phyloP scores from a whole-genome alignment of 2,329 filamentous ascomycete species.

The Myriosclerotinia duriaeana region DNA sequence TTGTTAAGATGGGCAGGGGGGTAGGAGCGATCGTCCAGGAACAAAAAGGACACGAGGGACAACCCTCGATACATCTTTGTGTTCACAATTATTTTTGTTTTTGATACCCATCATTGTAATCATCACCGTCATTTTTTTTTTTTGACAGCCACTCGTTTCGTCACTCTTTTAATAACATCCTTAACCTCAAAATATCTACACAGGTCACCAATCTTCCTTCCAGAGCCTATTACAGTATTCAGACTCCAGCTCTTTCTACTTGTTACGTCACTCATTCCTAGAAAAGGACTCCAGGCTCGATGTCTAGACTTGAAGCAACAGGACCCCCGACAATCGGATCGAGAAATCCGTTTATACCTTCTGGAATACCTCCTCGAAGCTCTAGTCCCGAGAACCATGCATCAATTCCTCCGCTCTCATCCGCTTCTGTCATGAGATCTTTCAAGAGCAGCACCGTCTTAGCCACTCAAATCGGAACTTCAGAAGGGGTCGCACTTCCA shows the following conservation, averaged over 20 bases:
- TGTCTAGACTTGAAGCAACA: background rate
- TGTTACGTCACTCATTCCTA: background rate
- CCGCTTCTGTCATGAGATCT: background rate
- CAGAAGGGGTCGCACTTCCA: conserved; percentile 8
- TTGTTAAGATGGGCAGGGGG: background rate
- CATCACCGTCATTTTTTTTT: background rate
- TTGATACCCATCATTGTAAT: background rate
- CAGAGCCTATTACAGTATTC: background rate
- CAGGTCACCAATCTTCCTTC: background rate
- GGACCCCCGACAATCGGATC: too few relatives aligned
- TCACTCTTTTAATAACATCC: background rate
- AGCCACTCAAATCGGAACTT: background rate
- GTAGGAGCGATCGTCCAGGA: background rate
- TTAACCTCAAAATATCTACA: background rate
- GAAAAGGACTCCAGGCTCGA: background rate
- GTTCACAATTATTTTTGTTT: too few relatives aligned
- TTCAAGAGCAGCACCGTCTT: background rate
- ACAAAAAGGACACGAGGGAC: background rate
- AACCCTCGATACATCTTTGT: background rate
- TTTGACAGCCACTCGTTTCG: conserved; percentile 7
- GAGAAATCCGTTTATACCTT: background rate
- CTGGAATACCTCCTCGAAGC: background rate
- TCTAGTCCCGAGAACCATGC: background rate
- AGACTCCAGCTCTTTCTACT: background rate
- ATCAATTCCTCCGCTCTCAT: background rate